Base-by-base conservation (phyloP, 441 rosid genomes). In the Populus hybrid region DNA sequence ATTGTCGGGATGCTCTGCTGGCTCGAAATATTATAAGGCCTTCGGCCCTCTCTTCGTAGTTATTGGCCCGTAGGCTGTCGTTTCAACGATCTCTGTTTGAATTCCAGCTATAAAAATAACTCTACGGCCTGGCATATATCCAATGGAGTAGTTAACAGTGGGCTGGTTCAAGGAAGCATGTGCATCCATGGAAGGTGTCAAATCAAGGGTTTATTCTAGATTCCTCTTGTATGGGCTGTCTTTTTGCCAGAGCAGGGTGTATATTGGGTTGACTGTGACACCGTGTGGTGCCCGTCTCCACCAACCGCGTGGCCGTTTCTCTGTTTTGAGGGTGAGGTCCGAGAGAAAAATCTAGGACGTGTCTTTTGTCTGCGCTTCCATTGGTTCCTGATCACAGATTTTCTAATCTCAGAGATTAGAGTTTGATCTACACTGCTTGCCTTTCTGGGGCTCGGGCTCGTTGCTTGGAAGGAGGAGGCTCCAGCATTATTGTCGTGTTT, bases 261-360 rank as follows among this genome's bases (percentile, higher is more conserved):
- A 54, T 54, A 16, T 18, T 57, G 28, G 23, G 2, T 6, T 72
- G 30, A 30, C 2, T 8, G 11, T 32, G 42, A 26, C 16, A 11
- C 32, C 18, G 69, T 38, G 76, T 72, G 84, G 84, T 76, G 38
- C 38, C 38, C 71, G 32, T 64, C 76, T n/a, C 73, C 81, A 57
- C 54, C 77, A 72, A 36, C 36, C 20, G 61, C 28, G 83, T 34
- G 80, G 78, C 66, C 3, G 77, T 66, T 35, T n/a, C n/a, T 21
- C 50, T 23, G 72, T 70, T 70, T 66, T 8, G 38, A 54, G 54
- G n/a, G 61, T 35, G n/a, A 61, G 30, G 42, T 46, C 6, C 21
- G 12, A 16, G 21, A 11, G 35, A 40, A 46, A 24, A 61, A 24
- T 67, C 28, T 35, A 16, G 10, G 57, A 74, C n/a, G 26, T 81